Evolutionary conservation across 202 grass and related monocot species (phyloP).

Genomic region (Sporobolus alterniflorus): DNA sequence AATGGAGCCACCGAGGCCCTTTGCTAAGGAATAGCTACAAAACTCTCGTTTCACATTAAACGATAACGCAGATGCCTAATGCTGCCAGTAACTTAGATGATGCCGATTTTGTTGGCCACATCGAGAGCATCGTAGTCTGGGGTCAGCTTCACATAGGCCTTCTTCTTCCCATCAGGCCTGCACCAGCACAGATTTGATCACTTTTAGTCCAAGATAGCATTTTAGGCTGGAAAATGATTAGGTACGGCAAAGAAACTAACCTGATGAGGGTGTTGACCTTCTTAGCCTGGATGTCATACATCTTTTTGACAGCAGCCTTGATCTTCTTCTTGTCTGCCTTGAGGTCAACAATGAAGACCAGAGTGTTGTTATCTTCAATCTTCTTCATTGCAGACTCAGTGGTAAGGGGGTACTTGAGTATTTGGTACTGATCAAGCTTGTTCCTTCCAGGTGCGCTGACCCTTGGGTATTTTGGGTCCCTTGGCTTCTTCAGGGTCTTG

Average conservation of each 20-base stretch:
- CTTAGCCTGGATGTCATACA: constrained; percentile 83
- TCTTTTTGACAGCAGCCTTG: constrained; percentile 74
- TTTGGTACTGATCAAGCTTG: constrained; percentile 78
- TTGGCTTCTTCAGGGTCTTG: constrained; percentile 62
- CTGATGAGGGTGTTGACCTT: constrained; percentile 84
- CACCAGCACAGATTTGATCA: background rate
- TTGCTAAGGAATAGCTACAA: constrained; percentile 39
- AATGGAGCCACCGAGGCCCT: constrained; percentile 13
- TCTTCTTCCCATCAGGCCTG: constrained; percentile 89
- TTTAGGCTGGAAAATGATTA: background rate
- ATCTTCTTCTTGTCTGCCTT: constrained; percentile 84
- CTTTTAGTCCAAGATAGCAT: background rate
- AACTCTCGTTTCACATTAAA: constrained; percentile 28
- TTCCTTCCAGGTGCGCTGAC: constrained; percentile 63
- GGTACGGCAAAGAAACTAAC: constrained; percentile 14
- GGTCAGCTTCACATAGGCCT: constrained; percentile 80
- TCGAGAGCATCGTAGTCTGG: constrained; percentile 77
- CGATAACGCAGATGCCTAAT: constrained; percentile 22
- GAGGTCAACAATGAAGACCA: constrained; percentile 72
- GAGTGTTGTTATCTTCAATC: constrained; percentile 83
- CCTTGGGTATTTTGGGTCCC: constrained; percentile 69
- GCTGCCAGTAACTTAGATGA: constrained; percentile 59
- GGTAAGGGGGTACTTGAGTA: constrained; percentile 69
- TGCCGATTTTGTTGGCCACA: constrained; percentile 86
- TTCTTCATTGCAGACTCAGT: constrained; percentile 89